Base-by-base conservation (phyloP, 208 protist genomes). In the Wallacemonas collosoma region DNA sequence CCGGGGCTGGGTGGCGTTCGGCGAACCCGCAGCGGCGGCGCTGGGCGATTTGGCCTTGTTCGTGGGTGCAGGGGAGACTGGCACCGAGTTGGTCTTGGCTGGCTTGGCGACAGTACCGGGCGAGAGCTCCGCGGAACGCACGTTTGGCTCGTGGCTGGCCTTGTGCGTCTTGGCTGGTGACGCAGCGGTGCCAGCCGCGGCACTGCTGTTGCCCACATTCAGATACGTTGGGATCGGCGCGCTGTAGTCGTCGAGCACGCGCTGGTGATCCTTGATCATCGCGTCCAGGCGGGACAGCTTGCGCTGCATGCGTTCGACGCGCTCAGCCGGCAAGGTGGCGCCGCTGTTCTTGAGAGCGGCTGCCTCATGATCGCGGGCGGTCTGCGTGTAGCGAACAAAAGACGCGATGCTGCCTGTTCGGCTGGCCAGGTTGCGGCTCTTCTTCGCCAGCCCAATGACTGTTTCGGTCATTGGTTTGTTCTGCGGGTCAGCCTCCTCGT, bases 371-470 rank as follows among this genome's bases (percentile, higher is more conserved):
- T 83, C 79, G 15, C 74, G 74, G 40, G 79, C 60, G 38, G 56
- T 43, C 58, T 87, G 77, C 26, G 75, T 81, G 60, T 81, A 80
- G 43, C 53, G 71, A 17, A 82, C 55, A 60, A 84, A 87, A 38
- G 72, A 72, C 17, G 58, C 54, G 54, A 87, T 73, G 71, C 75
- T 80, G 60, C 82, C 77, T 35, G 70, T 45, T 65, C 72, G 72
- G 65, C 71, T 83, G 54, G 72, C 76, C 12, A 81, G 44, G 66
- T 84, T 83, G 64, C 67, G 68, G 60, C 72, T 79, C 58, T 65
- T 61, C 71, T 83, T 82, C 57, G 73, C 73, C 4, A 87, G 47
- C 2, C 66, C 68, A 14, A 75, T 63, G n/a, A 80, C 50, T 11
- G 72, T 76, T 4, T 72, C 36, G 39, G 78, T 63, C 77, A 83